Evolutionary conservation across 345 rosid genomes (phyloP).

Genomic region (Noccaea caerulescens): DNA sequence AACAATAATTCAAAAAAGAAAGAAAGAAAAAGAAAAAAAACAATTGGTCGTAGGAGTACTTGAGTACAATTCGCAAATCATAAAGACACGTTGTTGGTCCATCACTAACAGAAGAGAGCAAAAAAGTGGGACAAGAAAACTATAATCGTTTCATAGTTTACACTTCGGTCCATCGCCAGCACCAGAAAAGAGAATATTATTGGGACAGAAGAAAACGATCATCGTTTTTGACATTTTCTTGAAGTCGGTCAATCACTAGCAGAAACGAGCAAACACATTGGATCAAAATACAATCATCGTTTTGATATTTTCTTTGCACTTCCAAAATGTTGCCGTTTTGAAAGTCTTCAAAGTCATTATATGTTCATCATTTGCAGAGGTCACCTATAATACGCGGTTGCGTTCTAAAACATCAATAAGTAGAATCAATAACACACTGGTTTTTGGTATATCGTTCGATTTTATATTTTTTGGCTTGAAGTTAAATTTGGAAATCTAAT

Average conservation of each 20-base stretch:
- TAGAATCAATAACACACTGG: too few relatives aligned
- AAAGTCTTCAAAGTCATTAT: too few relatives aligned
- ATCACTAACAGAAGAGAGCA: slow-evolving; percentile 14
- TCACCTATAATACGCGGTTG: too few relatives aligned
- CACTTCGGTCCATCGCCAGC: slow-evolving; percentile 6
- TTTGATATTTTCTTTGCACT: slow-evolving; percentile 7
- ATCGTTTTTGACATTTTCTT: slow-evolving; percentile 25
- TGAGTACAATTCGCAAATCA: neutral
- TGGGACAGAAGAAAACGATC: slow-evolving; percentile 1
- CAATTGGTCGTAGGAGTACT: slow-evolving; percentile 25
- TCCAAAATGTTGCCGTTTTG: slow-evolving; percentile 16
- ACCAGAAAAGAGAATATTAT: slow-evolving; percentile 3
- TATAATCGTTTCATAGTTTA: slow-evolving; percentile 20
- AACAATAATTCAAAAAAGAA: slow-evolving; percentile 3
- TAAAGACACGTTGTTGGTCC: slow-evolving; percentile 15
- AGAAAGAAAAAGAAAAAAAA: neutral
- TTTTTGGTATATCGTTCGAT: too few relatives aligned
- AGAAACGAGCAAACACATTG: slow-evolving; percentile 10
- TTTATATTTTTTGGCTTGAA: too few relatives aligned
- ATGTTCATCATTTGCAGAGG: too few relatives aligned
- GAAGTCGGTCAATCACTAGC: slow-evolving; percentile 15
- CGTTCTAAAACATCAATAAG: neutral
- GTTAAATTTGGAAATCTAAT: too few relatives aligned
- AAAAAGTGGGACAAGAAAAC: neutral
- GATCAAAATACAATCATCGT: neutral